Evolutionary conservation across 768 basidiomycete species (phyloP), one percentile per base, ranked within the genome.

Genomic region (Amanita jacksonii): DNA sequence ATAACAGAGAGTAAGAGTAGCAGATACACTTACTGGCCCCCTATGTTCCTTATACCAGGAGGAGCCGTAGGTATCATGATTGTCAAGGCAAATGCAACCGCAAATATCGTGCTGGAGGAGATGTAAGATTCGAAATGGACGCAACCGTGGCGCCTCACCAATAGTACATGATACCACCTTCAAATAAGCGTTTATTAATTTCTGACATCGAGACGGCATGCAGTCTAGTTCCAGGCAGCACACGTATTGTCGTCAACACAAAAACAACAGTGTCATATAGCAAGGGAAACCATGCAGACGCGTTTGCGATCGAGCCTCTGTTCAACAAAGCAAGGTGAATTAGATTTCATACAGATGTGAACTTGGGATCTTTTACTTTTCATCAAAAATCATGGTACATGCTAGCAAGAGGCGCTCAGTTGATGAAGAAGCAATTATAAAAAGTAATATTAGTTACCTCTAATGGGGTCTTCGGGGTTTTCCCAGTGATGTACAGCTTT

Each of bases 211-310:
- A 57, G 22, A 32, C 57, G 41, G 60, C 57, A 20, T 55, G n/a
- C n/a, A n/a, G n/a, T 20, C 57, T 51, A 15, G 67, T 30, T 57
- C 1, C n/a, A n/a, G 63, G 54, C 5, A 69, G 38, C 2, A 66
- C 67, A n/a, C 61, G 60, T 43, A 57, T 54, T 18, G 73, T 51
- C 0, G 68, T 71, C 13, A 73, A 52, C 3, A 47, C 52, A 34
- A 72, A 57, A 18, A 71, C 57, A 36, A 66, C 59, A 1, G 68
- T 72, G 45, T 74, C 69, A 45, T 72, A 74, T n/a, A 70, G 56
- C 33, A 74, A 61, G 4, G 72, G 72, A 1, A 74, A 51, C 70
- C 70, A 74, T 1, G 70, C 72, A 2, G 69, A 71, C 47, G 78
- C 60, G 24, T 77, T 67, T 9, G 69, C 64, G 7, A 61, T 47